Percentiles rank a stretch among this genome's conserved stretches.
Evolutionary conservation across 2,329 filamentous ascomycete species (phyloP).

Genomic region (Trichocomaceae sp.): DNA sequence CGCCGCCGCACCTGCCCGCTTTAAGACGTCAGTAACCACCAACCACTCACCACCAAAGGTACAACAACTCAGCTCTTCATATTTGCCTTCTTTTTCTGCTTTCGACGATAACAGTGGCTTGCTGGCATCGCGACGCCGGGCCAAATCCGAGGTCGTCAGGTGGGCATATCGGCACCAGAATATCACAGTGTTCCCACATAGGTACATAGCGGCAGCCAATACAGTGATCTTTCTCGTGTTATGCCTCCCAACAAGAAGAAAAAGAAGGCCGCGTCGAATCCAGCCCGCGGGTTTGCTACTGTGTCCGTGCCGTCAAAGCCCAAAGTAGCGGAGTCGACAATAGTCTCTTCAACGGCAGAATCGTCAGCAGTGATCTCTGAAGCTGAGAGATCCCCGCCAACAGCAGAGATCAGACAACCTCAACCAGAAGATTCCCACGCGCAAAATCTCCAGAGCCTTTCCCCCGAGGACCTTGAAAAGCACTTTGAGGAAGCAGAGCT

Average conservation of each 20-base stretch:
- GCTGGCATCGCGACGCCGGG: not conserved
- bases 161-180: not conserved
- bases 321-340: conserved; percentile 45
- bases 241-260: conserved; percentile 79
- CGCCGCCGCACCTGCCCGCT: conserved; percentile 19
- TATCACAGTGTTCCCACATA: not conserved
- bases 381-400: conserved; percentile 18
- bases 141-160: not conserved
- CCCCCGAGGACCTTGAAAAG: conserved; percentile 80
- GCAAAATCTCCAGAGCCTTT: conserved; percentile 50
- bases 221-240: not conserved
- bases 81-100: not conserved
- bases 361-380: conserved; percentile 24
- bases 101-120: not conserved
- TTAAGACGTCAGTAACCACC: conserved; percentile 13
- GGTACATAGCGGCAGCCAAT: not conserved
- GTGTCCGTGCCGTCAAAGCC: conserved; percentile 82
- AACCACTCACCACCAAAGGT: not conserved
- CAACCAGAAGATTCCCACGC: conserved; percentile 17
- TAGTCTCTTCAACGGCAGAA: conserved; percentile 23
- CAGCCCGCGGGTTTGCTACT: conserved; percentile 86
- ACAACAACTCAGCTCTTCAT: not conserved
- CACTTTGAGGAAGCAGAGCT: conserved; percentile 88
- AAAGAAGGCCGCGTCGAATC: conserved; percentile 81
- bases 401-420: conserved; percentile 14